Evolutionary conservation across 2,329 filamentous ascomycete species (phyloP).

Genomic region (Pezicula radicicola): DNA sequence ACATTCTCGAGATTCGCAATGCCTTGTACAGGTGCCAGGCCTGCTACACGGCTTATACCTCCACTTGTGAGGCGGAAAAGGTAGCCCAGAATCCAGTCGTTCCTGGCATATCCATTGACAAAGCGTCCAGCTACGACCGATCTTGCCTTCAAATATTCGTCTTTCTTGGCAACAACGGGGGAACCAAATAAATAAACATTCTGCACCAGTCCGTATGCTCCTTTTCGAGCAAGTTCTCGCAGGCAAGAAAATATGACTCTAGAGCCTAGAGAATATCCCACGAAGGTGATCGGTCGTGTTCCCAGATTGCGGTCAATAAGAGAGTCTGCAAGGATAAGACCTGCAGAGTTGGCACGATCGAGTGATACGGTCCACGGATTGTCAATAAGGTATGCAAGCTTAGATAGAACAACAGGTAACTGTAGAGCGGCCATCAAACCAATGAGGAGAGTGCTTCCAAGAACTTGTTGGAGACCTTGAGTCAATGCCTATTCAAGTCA

Average conservation of each 20-base stretch:
- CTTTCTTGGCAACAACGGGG: constrained; percentile 85
- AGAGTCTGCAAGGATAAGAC: constrained; percentile 90
- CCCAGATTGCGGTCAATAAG: constrained; percentile 89
- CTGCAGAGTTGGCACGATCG: constrained; percentile 82
- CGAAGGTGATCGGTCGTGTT: constrained; percentile 84
- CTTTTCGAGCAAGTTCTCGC: constrained; percentile 78
- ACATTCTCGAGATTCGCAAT: constrained; percentile 86
- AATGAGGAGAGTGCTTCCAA: constrained; percentile 85
- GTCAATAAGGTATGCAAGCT: constrained; percentile 93
- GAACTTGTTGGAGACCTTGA: constrained; percentile 90
- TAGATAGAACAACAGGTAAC: constrained; percentile 87
- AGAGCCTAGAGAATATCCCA: constrained; percentile 91
- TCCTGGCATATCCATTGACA: constrained; percentile 89
- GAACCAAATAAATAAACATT: constrained; percentile 96
- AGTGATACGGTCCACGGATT: constrained; percentile 98
- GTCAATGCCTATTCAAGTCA: constrained; percentile 72
- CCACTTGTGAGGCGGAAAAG: constrained; percentile 92
- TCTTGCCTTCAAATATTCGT: constrained; percentile 79
- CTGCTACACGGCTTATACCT: constrained; percentile 84
- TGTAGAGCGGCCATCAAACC: constrained; percentile 90
- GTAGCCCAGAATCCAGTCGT: constrained; percentile 97
- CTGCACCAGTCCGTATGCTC: constrained; percentile 83
- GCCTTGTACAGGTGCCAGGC: constrained; percentile 71
- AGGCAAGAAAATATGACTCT: constrained; percentile 91
- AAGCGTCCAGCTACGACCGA: constrained; percentile 91